A percentile compares a stretch with the other conserved stretches of the same genome.
phyloP scores from a whole-genome alignment of 331 rosid species.

The Cydonia oblonga region DNA sequence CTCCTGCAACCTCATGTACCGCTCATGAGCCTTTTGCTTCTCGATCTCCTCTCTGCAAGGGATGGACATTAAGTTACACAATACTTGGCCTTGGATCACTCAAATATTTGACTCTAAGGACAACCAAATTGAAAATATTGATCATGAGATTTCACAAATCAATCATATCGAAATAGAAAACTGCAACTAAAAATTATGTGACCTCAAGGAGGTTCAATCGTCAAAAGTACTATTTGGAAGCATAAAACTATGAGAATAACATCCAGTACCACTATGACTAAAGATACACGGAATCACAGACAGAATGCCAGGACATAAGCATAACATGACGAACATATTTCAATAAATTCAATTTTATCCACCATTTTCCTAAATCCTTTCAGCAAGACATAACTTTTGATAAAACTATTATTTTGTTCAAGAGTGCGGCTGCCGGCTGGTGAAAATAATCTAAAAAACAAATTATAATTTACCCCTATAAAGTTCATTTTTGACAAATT shows the following conservation, averaged over 20 bases:
- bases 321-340: background rate
- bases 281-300: background rate
- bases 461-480: background rate
- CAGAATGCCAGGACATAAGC: background rate
- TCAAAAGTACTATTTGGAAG: background rate
- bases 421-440: background rate
- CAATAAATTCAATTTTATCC: background rate
- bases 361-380: background rate
- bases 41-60: slow-evolving; percentile 49
- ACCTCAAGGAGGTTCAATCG: background rate
- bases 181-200: background rate
- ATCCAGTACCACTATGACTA: background rate
- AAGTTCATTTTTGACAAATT: background rate
- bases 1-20: slow-evolving; percentile 53
- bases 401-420: background rate
- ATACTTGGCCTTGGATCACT: background rate
- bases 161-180: background rate
- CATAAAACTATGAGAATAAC: background rate
- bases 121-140: background rate
- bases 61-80: background rate
- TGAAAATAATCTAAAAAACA: background rate
- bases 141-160: background rate
- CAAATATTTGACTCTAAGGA: background rate
- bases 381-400: background rate
- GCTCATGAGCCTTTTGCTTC: slow-evolving; percentile 57